A percentile compares a stretch with the other conserved stretches of the same genome.
These are phyloP conservation scores for Juglanconis oblonga DNA, from an alignment of 2,329 filamentous ascomycete species.

Conservation along the genomic window DNA sequence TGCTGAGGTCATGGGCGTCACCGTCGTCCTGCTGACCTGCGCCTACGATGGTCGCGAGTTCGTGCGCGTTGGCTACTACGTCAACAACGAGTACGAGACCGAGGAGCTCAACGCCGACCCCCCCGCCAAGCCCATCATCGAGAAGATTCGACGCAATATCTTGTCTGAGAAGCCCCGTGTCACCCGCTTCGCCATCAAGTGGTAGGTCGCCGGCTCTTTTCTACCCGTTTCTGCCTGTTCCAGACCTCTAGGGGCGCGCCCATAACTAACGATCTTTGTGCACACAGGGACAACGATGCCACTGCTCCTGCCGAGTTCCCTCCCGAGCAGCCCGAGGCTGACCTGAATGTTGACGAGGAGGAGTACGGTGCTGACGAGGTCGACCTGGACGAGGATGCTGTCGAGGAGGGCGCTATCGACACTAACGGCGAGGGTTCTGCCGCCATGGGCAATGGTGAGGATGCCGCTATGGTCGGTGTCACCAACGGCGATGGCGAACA, in stretches of 20 bases:
- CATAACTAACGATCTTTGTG: conserved; percentile 3
- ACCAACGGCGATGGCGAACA: conserved; percentile 24
- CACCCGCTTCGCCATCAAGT: conserved; percentile 97
- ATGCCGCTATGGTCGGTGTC: conserved; percentile 31
- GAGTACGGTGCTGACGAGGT: conserved; percentile 89
- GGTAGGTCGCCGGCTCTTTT: conserved; percentile 52
- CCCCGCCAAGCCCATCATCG: conserved; percentile 86
- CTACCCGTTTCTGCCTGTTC: background rate
- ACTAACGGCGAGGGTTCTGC: conserved; percentile 21
- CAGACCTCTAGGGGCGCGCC: background rate
- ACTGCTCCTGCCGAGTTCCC: conserved; percentile 94
- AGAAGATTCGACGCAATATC: conserved; percentile 88
- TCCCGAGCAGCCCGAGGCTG: conserved; percentile 95
- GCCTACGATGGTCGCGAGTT: conserved; percentile 96
- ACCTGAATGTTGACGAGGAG: conserved; percentile 78
- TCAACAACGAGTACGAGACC: conserved; percentile 98
- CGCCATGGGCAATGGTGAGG: conserved; percentile 19
- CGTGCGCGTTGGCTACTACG: conserved; percentile 97
- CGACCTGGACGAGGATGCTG: conserved; percentile 62
- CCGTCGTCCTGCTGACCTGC: conserved; percentile 93
- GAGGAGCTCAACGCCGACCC: conserved; percentile 87
- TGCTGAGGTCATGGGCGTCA: conserved; percentile 93
- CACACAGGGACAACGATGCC: conserved; percentile 86
- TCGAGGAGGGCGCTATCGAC: conserved; percentile 49
- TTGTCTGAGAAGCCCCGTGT: conserved; percentile 96